A percentile compares a stretch with the other conserved stretches of the same genome.
phyloP scores from a whole-genome alignment of 2,329 filamentous ascomycete species.

The Escovopsis weberi region DNA sequence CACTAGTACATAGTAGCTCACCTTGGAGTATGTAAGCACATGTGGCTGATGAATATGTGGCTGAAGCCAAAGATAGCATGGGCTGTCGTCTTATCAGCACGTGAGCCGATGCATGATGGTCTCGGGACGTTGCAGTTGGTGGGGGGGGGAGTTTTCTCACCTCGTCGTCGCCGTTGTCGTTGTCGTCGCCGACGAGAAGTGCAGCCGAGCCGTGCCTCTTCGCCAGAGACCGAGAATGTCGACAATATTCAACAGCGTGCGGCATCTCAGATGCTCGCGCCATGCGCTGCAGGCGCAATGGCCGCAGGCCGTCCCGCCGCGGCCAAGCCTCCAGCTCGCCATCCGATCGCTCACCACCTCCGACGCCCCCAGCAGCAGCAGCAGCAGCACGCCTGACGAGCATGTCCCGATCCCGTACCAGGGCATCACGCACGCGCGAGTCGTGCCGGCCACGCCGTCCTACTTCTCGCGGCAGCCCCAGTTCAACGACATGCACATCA shows the following conservation, averaged over 20 bases:
- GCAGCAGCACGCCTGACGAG: conserved; percentile 8
- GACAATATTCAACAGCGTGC: conserved; percentile 18
- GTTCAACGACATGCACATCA: conserved; percentile 75
- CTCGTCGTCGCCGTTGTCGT: neutral
- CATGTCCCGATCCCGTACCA: conserved; percentile 16
- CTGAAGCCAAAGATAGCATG: neutral
- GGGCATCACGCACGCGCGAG: conserved; percentile 42
- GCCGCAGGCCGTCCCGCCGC: conserved; percentile 13
- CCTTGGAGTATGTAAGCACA: conserved; percentile 6
- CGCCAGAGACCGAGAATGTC: conserved; percentile 19
- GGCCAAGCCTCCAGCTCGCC: conserved; percentile 11
- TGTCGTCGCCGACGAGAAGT: neutral
- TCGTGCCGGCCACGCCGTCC: conserved; percentile 75
- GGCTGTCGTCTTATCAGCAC: conserved; percentile 10
- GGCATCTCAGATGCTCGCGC: conserved; percentile 21
- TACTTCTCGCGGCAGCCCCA: conserved; percentile 81
- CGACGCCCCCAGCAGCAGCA: conserved; percentile 5
- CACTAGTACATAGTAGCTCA: too few relatives aligned
- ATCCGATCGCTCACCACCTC: conserved; percentile 12
- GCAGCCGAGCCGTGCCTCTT: conserved; percentile 7
- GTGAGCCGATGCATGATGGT: conserved; percentile 6
- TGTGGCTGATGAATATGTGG: conserved; percentile 3
- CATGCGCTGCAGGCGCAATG: conserved; percentile 17
- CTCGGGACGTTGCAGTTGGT: neutral
- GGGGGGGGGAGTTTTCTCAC: conserved; percentile 12